Conservation (phyloP, 2,329 filamentous ascomycete genomes). For the Pestalotiopsis sp. region DNA sequence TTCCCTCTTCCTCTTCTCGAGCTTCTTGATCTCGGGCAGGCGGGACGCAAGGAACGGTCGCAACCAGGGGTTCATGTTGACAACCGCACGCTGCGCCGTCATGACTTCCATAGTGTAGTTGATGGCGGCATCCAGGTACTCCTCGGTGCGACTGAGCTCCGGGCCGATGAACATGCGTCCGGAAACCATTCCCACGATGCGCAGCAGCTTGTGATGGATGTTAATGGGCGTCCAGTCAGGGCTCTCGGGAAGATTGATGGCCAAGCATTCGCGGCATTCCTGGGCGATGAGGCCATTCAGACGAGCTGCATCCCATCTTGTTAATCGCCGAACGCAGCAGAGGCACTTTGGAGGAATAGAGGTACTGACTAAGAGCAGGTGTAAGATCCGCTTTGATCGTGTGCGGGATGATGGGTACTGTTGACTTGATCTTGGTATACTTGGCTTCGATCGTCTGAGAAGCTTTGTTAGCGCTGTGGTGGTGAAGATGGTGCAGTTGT, state of each 20-base stretch:
- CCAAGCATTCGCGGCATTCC: not conserved
- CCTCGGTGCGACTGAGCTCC: conserved; percentile 45
- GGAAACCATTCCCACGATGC: conserved; percentile 48
- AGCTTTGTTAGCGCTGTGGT: not conserved
- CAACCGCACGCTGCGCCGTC: conserved; percentile 27
- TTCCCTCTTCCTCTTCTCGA: not conserved
- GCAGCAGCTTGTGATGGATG: conserved; percentile 42
- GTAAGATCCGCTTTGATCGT: conserved; percentile 5
- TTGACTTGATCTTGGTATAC: conserved; percentile 3
- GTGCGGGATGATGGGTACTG: conserved; percentile 16
- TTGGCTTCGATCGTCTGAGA: not conserved
- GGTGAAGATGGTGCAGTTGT: not conserved
- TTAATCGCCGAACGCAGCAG: too few relatives aligned
- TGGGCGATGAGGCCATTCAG: not conserved
- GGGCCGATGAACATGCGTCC: conserved; percentile 50
- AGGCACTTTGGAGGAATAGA: not conserved
- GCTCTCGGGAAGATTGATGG: conserved; percentile 11
- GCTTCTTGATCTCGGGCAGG: conserved; percentile 5
- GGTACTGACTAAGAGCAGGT: not conserved
- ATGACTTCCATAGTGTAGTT: conserved; percentile 47
- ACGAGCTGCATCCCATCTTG: not conserved
- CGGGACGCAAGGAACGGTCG: not conserved
- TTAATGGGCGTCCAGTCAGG: conserved; percentile 42
- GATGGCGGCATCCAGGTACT: conserved; percentile 48
- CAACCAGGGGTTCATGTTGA: conserved; percentile 20